These are phyloP conservation scores for Clitocybe nebularis DNA, from an alignment of 1,284 basidiomycete genomes.

Conservation along the genomic window DNA sequence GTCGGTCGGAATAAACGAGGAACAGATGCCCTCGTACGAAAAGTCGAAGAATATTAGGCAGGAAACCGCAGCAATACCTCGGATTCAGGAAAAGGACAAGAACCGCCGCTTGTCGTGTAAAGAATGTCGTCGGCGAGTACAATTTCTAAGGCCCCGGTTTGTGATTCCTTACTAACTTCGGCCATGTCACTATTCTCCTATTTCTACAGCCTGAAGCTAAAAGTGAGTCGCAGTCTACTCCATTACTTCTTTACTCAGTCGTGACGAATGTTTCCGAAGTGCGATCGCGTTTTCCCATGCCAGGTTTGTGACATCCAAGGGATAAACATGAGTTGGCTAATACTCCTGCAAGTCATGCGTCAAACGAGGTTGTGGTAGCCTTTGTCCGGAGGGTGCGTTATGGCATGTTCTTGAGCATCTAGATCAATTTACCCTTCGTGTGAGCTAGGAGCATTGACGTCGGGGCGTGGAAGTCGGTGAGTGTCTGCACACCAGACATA, in stretches of 20 bases:
- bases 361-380: constrained; percentile 56
- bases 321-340: too few species aligned
- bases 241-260: not conserved
- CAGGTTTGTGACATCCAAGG: constrained; percentile 39
- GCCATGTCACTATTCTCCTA: too few species aligned
- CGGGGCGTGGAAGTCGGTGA: constrained; percentile 47
- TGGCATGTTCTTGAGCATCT: constrained; percentile 10
- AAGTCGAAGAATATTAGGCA: constrained; percentile 11
- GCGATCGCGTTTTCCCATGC: constrained; percentile 59
- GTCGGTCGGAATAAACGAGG: constrained; percentile 6
- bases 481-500: constrained; percentile 5
- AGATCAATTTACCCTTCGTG: constrained; percentile 7
- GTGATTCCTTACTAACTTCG: too few species aligned
- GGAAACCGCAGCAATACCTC: constrained; percentile 4
- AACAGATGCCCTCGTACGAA: constrained; percentile 6
- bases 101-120: constrained; percentile 50
- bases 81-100: constrained; percentile 32
- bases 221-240: constrained; percentile 29
- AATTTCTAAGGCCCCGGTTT: not conserved
- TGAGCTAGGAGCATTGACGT: constrained; percentile 40
- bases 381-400: constrained; percentile 52
- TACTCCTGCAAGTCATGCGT: constrained; percentile 42
- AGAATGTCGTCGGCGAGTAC: constrained; percentile 50
- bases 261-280: constrained; percentile 29
- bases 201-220: constrained; percentile 46